Conservation (phyloP, 1,139 yeast species). For the Blastobotrys malaysiensis region DNA sequence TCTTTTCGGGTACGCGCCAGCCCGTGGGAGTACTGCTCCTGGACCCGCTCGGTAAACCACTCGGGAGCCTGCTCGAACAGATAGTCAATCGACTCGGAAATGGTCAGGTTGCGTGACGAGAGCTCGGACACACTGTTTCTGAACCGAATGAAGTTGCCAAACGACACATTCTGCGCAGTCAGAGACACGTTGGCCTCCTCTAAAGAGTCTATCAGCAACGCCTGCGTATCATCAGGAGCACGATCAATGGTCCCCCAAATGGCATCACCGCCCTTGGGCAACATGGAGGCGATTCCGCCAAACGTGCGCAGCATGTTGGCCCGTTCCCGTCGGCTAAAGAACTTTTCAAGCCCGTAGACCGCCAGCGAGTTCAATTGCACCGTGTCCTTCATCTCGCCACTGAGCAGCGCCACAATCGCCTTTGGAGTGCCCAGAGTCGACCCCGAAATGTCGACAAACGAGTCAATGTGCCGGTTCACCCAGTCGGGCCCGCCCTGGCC, state of each 20-base stretch:
- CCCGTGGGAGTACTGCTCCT: conserved; percentile 74
- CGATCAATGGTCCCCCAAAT: conserved; percentile 68
- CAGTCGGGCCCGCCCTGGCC: conserved; percentile 88
- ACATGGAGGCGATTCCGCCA: conserved; percentile 93
- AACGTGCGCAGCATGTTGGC: conserved; percentile 77
- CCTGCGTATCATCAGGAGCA: conserved; percentile 50
- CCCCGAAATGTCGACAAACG: conserved; percentile 84
- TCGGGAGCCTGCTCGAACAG: conserved; percentile 60
- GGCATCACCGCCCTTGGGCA: conserved; percentile 88
- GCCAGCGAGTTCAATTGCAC: conserved; percentile 91
- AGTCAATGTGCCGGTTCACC: conserved; percentile 79
- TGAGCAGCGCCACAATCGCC: conserved; percentile 79
- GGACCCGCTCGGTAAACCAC: conserved; percentile 65
- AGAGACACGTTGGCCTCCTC: conserved; percentile 25
- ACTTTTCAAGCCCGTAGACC: conserved; percentile 88
- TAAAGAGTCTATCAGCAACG: conserved; percentile 5
- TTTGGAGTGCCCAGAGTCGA: conserved; percentile 90
- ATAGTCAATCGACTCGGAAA: conserved; percentile 61
- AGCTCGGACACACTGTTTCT: conserved; percentile 40
- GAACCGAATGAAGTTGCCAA: conserved; percentile 75
- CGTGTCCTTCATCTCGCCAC: conserved; percentile 98
- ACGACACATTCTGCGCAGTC: conserved; percentile 36
- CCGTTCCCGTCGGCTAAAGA: conserved; percentile 84
- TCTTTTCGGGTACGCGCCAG: conserved; percentile 56
- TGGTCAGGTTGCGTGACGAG: conserved; percentile 53